Base-by-base conservation (phyloP, 2,329 filamentous ascomycete species). In the Alternaria panax region DNA sequence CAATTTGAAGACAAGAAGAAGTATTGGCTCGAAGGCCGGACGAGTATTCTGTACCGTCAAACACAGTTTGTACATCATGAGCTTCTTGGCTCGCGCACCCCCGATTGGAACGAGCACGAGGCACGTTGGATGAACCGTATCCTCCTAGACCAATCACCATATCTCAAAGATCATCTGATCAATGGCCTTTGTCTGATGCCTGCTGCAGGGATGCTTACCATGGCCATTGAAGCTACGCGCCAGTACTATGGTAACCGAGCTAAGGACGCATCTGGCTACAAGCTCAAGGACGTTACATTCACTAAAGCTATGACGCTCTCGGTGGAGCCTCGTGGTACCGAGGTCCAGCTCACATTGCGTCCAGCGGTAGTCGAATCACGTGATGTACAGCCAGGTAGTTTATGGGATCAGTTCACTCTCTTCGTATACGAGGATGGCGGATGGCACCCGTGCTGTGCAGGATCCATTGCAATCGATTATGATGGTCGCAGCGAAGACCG, bases 101-200 rank as follows among this genome's bases (percentile, higher is more conserved):
- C 54, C 6, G 64, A 42, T 32, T 66, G 61, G 64, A 66, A 64
- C 20, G 43, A 51, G n/a, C 52, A 32, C 12, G 62, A 66, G 27
- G 50, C 34, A 63, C 59, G 53, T n/a, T 59, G 36, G 61, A 67
- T 25, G 4, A 65, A 22, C 60, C 84, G 6, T 61, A 72, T 7
- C 47, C 79, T 2, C 59, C 0, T 59, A 7, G 57, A 74, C 81
- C 30, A 60, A 74, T 1, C 55, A 14, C 78, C 80, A 0, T 86
- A 84, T 83, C 52, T 84, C 1, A 59, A 64, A 0, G 80, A 82
- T 34, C 82, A 86, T 59, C 71, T 38, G 6, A 56, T 77, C 16
- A 54, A 46, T 3, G 62, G 62, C 18, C 51, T 63, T 0, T 58
- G 71, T 14, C 46, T 77, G 3, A 75, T 68, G 56, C 75, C 74